phyloP scores from a whole-genome alignment of 257 asterid genomes.

The Coffea canephora region DNA sequence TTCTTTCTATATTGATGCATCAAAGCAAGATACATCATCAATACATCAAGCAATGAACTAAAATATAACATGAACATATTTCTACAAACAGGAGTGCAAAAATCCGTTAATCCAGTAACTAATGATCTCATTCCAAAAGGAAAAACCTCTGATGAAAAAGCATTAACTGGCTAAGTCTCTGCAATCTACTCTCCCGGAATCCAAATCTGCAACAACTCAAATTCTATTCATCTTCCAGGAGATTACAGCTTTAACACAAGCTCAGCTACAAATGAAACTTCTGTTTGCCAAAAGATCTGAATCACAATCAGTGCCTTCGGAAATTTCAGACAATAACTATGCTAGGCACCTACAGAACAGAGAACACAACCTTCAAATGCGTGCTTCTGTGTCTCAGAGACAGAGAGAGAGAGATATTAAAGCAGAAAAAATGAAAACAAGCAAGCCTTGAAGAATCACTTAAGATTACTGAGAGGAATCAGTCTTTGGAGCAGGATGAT shows the following conservation, averaged over 20 bases:
- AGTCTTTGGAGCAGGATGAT: slow-evolving; percentile 32
- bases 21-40: not conserved
- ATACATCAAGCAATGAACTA: not conserved
- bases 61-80: not conserved
- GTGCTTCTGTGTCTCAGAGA: not conserved
- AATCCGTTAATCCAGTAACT: not conserved
- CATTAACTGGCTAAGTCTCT: not conserved
- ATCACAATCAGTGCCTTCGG: not conserved
- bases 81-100: not conserved
- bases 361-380: not conserved
- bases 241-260: not conserved
- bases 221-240: not conserved
- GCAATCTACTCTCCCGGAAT: not conserved
- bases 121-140: not conserved
- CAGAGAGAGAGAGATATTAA: not conserved
- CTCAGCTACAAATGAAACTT: not conserved
- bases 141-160: not conserved
- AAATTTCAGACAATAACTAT: not conserved
- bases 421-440: not conserved
- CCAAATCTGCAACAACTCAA: not conserved
- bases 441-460: slow-evolving; percentile 13
- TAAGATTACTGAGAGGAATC: slow-evolving; percentile 35
- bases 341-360: not conserved
- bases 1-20: not conserved
- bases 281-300: not conserved